These are phyloP conservation scores for Penicillium riverlandense DNA, from an alignment of 495 filamentous ascomycete genomes.

Conservation along the genomic window DNA sequence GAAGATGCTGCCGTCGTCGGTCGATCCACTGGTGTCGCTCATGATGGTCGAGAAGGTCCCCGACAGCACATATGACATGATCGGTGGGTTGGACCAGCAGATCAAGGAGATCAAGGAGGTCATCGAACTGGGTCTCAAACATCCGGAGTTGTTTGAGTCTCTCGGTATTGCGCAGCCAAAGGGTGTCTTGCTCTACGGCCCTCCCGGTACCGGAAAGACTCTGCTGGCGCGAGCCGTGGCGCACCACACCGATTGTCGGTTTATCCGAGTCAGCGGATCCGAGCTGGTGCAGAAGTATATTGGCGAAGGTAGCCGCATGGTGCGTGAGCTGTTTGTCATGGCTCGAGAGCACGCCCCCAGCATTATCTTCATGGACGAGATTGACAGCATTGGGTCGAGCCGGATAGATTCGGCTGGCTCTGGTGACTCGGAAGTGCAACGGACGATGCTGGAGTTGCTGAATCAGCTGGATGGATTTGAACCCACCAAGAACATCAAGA, in stretches of 20 bases:
- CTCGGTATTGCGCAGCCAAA: slow-evolving; percentile 98
- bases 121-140: slow-evolving; percentile 96
- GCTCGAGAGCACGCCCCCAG: slow-evolving; percentile 97
- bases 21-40: slow-evolving; percentile 97
- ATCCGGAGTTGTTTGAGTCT: slow-evolving; percentile 97
- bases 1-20: slow-evolving; percentile 94
- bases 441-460: slow-evolving; percentile 97
- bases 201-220: slow-evolving; percentile 96
- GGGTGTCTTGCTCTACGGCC: slow-evolving; percentile 93
- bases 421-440: slow-evolving; percentile 97
- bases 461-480: slow-evolving; percentile 99
- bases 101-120: slow-evolving; percentile 99
- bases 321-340: slow-evolving; percentile 98
- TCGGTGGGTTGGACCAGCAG: slow-evolving; percentile 95
- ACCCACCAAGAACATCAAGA: slow-evolving; percentile 99
- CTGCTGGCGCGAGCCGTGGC: slow-evolving; percentile 91
- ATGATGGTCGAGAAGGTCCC: slow-evolving; percentile 99
- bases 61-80: slow-evolving; percentile 99
- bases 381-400: slow-evolving; percentile 96
- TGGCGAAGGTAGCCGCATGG: slow-evolving; percentile 96
- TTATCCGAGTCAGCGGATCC: slow-evolving; percentile 93
- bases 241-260: slow-evolving; percentile 97
- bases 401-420: slow-evolving; percentile 92
- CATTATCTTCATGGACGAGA: slow-evolving; percentile 99
- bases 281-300: slow-evolving; percentile 99